Conservation (phyloP, 148 eudicot species). For the Camellia lanceoleosa region DNA sequence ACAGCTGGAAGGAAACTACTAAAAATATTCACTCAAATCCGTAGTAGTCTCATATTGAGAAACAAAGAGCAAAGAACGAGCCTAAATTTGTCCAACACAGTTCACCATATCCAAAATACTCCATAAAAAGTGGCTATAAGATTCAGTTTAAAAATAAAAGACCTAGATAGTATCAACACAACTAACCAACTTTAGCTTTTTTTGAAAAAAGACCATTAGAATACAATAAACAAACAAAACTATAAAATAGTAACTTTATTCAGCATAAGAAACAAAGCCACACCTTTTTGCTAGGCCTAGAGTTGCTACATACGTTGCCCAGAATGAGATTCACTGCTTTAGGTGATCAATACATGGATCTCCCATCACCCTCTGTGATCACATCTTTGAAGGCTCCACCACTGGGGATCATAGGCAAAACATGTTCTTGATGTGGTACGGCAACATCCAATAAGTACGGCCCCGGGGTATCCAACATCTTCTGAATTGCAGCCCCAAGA, state of each 20-base stretch:
- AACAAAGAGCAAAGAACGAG: background rate
- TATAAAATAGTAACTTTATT: background rate
- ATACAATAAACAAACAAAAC: background rate
- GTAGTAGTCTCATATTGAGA: too few species aligned
- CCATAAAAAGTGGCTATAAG: background rate
- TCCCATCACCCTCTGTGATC: slow-evolving; percentile 52
- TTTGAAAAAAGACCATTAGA: background rate
- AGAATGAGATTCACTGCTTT: background rate
- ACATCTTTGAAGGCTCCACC: slow-evolving; percentile 47
- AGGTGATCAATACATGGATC: slow-evolving; percentile 27
- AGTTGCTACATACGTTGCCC: slow-evolving; percentile 13
- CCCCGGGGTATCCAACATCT: slow-evolving; percentile 55
- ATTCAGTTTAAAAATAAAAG: background rate
- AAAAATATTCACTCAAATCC: too few species aligned
- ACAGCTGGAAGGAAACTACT: too few species aligned
- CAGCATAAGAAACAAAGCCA: background rate
- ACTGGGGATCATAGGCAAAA: slow-evolving; percentile 62
- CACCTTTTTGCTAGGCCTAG: background rate
- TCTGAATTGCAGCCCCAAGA: slow-evolving; percentile 45
- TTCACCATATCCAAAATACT: background rate
- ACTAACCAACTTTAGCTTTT: too few species aligned
- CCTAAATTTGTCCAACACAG: background rate
- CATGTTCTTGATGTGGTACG: slow-evolving; percentile 63
- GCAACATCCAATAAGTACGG: slow-evolving; percentile 52
- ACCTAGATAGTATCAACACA: background rate